phyloP scores from a whole-genome alignment of 2,329 filamentous ascomycete genomes.

The Monilinia fructicola region DNA sequence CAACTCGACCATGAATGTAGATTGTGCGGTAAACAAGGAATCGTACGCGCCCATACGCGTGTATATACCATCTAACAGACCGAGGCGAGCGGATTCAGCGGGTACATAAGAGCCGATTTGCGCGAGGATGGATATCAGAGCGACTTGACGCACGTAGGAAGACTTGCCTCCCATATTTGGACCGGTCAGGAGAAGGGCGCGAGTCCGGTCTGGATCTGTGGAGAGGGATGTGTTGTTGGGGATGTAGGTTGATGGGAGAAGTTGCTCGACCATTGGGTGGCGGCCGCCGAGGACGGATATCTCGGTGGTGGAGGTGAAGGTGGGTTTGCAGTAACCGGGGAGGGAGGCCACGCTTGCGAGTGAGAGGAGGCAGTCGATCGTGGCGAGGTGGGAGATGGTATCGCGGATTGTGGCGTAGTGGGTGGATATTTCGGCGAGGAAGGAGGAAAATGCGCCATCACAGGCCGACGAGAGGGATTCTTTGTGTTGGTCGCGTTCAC shows the following conservation, averaged over 20 bases:
- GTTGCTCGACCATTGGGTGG: slow-evolving; percentile 94
- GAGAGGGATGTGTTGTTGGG: slow-evolving; percentile 79
- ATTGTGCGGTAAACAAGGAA: slow-evolving; percentile 92
- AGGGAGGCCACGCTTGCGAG: slow-evolving; percentile 80
- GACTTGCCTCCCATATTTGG: slow-evolving; percentile 99
- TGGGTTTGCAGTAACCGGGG: slow-evolving; percentile 83
- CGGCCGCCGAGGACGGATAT: slow-evolving; percentile 74
- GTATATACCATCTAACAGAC: slow-evolving; percentile 86
- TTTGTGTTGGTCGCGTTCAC: slow-evolving; percentile 90
- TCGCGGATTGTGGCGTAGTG: slow-evolving; percentile 90
- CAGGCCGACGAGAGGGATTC: slow-evolving; percentile 91
- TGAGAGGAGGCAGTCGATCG: slow-evolving; percentile 85
- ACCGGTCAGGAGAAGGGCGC: slow-evolving; percentile 71
- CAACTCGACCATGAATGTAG: slow-evolving; percentile 97
- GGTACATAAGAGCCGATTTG: slow-evolving; percentile 95
- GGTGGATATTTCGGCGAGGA: slow-evolving; percentile 73
- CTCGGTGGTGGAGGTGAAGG: slow-evolving; percentile 59
- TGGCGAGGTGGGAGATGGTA: slow-evolving; percentile 79
- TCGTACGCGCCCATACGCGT: slow-evolving; percentile 94
- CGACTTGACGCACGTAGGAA: slow-evolving; percentile 91
- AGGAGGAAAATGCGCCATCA: slow-evolving; percentile 72
- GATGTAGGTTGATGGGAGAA: slow-evolving; percentile 82
- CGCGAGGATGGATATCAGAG: slow-evolving; percentile 88
- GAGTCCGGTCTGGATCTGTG: slow-evolving; percentile 61
- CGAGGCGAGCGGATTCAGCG: slow-evolving; percentile 69